These are phyloP conservation scores for Cucurbita maxima DNA, from an alignment of 306 rosid species.

Conservation along the genomic window DNA sequence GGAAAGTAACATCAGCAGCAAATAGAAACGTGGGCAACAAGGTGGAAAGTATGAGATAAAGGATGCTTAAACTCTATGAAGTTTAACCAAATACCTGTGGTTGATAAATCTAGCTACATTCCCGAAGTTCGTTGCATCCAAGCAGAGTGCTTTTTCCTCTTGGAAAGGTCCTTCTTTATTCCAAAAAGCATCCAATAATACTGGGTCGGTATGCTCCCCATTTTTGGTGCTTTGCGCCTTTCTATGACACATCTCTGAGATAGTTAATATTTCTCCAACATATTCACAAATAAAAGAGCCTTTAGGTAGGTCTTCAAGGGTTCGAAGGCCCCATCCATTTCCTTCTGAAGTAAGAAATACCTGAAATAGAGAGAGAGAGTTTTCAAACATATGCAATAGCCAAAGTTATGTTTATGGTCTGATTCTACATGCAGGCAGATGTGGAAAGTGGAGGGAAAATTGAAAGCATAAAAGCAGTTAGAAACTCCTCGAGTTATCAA, in stretches of 20 bases:
- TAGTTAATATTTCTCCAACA: slow-evolving; percentile 69
- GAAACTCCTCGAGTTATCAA: too few relatives aligned
- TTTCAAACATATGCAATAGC: neutral
- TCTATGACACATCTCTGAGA: slow-evolving; percentile 48
- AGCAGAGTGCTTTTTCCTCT: slow-evolving; percentile 63
- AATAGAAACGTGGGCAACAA: neutral
- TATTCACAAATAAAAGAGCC: slow-evolving; percentile 87
- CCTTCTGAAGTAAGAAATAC: slow-evolving; percentile 66
- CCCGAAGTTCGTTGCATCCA: slow-evolving; percentile 74
- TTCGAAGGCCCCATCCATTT: slow-evolving; percentile 93
- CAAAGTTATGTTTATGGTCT: neutral
- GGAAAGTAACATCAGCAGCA: neutral
- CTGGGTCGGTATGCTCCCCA: slow-evolving; percentile 29
- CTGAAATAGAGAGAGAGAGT: slow-evolving; percentile 25
- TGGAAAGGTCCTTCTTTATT: slow-evolving; percentile 25
- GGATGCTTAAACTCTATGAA: neutral
- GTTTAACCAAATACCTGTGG: slow-evolving; percentile 48
- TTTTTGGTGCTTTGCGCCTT: slow-evolving; percentile 27
- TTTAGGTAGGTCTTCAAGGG: slow-evolving; percentile 74
- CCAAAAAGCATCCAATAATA: slow-evolving; percentile 74
- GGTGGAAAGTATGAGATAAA: neutral
- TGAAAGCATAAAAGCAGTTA: too few relatives aligned
- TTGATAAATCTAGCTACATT: slow-evolving; percentile 83
- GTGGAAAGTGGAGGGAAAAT: too few relatives aligned
- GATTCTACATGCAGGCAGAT: too few relatives aligned